These are phyloP conservation scores for Fusarium sarcochroum DNA, from an alignment of 2,329 filamentous ascomycete genomes.

Conservation along the genomic window DNA sequence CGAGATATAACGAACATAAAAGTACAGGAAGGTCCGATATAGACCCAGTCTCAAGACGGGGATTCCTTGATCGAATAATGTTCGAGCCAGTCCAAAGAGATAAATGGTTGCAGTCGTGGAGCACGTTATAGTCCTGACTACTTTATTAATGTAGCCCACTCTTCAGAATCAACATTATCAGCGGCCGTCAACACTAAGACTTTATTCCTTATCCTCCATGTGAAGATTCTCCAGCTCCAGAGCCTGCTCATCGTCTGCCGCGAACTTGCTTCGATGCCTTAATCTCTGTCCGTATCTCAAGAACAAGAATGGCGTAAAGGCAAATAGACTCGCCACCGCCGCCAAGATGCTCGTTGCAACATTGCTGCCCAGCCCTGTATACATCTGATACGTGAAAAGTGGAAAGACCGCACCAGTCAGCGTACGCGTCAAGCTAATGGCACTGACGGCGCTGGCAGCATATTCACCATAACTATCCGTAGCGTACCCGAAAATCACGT, in stretches of 20 bases:
- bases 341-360: constrained; percentile 19
- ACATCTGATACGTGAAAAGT: constrained; percentile 15
- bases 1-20: no score
- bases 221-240: constrained; percentile 6
- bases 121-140: no score
- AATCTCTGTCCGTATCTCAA: constrained; percentile 3
- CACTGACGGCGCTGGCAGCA: constrained; percentile 21
- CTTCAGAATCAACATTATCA: no score
- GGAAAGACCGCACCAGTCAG: constrained; percentile 7
- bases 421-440: constrained; percentile 13
- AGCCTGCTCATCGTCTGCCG: constrained; percentile 2
- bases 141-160: no score
- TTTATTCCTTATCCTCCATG: constrained; percentile 6
- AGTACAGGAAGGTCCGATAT: no score
- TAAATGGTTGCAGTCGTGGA: no score
- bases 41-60: no score
- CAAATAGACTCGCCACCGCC: constrained; percentile 14
- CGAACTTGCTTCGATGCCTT: constrained; percentile 22
- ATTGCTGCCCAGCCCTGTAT: constrained; percentile 11
- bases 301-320: constrained; percentile 10
- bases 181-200: no score
- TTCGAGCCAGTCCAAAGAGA: no score
- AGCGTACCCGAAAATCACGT: constrained; percentile 13
- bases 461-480: constrained; percentile 21
- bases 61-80: no score